Percentiles rank a stretch among this genome's conserved stretches.
Evolutionary conservation across 2,329 filamentous ascomycete species (phyloP).

Genomic region (Aspergillus brunneoviolaceus): DNA sequence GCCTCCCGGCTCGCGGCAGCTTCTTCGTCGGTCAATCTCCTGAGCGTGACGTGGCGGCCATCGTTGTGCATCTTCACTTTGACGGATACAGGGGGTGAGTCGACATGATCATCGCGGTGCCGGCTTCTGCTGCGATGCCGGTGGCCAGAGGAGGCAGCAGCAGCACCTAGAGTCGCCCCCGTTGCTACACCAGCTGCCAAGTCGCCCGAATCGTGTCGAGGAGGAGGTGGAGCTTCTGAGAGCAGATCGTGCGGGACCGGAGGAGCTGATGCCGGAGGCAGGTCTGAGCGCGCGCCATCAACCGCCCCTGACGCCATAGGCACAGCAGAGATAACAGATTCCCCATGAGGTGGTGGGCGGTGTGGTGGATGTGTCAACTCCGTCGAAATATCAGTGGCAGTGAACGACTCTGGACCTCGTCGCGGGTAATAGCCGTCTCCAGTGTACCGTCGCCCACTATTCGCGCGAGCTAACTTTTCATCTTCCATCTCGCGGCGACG

Average conservation of each 20-base stretch:
- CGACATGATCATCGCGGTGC: constrained; percentile 45
- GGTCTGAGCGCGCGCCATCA: constrained; percentile 30
- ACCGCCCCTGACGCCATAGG: constrained; percentile 33
- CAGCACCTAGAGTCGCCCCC: constrained; percentile 33
- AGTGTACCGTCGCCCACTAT: constrained; percentile 65
- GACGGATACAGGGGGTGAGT: constrained; percentile 61
- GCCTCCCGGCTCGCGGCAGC: constrained; percentile 60
- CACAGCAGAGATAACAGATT: constrained; percentile 34
- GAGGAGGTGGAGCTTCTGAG: constrained; percentile 30
- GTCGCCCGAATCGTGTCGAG: constrained; percentile 25
- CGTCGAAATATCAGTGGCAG: constrained; percentile 40
- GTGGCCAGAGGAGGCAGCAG: constrained; percentile 32
- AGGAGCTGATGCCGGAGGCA: constrained; percentile 38
- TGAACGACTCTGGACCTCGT: constrained; percentile 33
- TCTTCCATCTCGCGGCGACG: constrained; percentile 53
- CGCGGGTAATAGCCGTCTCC: constrained; percentile 58
- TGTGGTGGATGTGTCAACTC: constrained; percentile 34
- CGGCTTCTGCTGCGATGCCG: constrained; percentile 32
- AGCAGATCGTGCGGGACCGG: constrained; percentile 40
- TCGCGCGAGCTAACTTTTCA: constrained; percentile 52
- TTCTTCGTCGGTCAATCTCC: constrained; percentile 62
- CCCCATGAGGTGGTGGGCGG: constrained; percentile 31
- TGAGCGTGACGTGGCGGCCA: constrained; percentile 62
- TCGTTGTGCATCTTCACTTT: constrained; percentile 67
- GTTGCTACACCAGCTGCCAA: constrained; percentile 32